Evolutionary conservation across 129 eudicot genomes (phyloP).

Genomic region (Flaveria sonorensis): DNA sequence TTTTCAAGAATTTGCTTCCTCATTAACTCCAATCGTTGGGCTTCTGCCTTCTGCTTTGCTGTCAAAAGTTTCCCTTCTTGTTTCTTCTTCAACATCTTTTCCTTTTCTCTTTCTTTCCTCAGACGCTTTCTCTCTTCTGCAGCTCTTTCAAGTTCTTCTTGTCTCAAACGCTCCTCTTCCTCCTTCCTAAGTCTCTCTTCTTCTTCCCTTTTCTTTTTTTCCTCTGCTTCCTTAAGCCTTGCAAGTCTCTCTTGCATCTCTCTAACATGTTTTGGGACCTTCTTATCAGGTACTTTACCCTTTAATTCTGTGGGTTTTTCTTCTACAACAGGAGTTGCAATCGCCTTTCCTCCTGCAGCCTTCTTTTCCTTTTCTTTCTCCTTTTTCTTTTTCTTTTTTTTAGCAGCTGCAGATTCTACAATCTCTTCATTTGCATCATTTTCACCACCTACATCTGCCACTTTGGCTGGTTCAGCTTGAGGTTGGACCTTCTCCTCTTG

Average conservation of each 20-base stretch:
- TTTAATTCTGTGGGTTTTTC: conserved; percentile 56
- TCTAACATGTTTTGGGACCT: conserved; percentile 70
- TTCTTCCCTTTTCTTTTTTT: conserved; percentile 84
- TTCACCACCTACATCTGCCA: conserved; percentile 48
- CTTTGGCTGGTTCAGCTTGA: conserved; percentile 39
- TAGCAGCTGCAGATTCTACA: conserved; percentile 65
- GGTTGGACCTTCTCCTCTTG: conserved; percentile 48
- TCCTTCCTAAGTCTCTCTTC: conserved; percentile 78
- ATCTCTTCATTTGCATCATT: conserved; percentile 60
- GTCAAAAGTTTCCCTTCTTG: conserved; percentile 73
- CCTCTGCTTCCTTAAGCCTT: conserved; percentile 49
- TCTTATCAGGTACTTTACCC: conserved; percentile 62
- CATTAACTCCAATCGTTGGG: conserved; percentile 67
- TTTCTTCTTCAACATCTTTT: conserved; percentile 67
- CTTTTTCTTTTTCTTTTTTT: conserved; percentile 87
- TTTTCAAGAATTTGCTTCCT: conserved; percentile 71
- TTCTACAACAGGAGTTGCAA: conserved; percentile 47
- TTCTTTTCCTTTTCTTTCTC: conserved; percentile 69
- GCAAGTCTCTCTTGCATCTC: conserved; percentile 85
- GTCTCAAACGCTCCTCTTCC: conserved; percentile 69
- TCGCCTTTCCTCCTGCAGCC: conserved; percentile 60
- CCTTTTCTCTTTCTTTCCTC: conserved; percentile 76
- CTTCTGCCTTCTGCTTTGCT: conserved; percentile 83
- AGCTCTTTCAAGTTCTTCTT: conserved; percentile 61
- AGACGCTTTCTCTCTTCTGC: conserved; percentile 69